A percentile compares a stretch with the other conserved stretches of the same genome.
Evolutionary conservation across 768 basidiomycete species (phyloP).

Genomic region (Boletus patriciae): DNA sequence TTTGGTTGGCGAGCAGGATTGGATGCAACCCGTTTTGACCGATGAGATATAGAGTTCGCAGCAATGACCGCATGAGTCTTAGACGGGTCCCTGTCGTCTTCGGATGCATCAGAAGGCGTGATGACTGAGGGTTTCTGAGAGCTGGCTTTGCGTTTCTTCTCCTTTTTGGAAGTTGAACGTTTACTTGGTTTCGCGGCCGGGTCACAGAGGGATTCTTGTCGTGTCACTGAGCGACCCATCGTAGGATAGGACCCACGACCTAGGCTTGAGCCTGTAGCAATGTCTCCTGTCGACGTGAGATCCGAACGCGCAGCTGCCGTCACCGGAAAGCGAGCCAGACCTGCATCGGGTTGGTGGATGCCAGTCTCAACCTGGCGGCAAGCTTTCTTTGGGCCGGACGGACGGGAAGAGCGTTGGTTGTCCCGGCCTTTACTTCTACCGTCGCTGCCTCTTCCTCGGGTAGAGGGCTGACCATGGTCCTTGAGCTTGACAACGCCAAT

Average conservation of each 20-base stretch:
- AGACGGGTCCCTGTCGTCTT: constrained; percentile 17
- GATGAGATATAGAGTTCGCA: constrained; percentile 4
- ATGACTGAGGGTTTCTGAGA: constrained; percentile 21
- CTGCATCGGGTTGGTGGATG: constrained; percentile 2
- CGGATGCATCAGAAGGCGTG: constrained; percentile 23
- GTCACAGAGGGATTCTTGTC: background rate
- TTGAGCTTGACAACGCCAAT: constrained; percentile 5
- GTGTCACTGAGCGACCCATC: background rate
- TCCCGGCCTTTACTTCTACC: background rate
- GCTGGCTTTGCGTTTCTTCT: constrained; percentile 24
- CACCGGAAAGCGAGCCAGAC: constrained; percentile 1
- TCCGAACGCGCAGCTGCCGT: background rate
- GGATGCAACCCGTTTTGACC: constrained; percentile 13
- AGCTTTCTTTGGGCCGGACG: background rate
- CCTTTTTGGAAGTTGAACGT: background rate
- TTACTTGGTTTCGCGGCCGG: background rate
- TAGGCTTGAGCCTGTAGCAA: background rate
- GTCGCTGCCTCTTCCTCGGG: background rate
- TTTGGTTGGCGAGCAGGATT: background rate
- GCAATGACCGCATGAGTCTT: background rate
- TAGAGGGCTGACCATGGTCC: background rate
- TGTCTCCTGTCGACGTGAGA: background rate
- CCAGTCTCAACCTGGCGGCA: background rate
- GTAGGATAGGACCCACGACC: background rate
- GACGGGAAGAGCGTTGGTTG: background rate